Evolutionary conservation across 2,329 filamentous ascomycete species (phyloP).

Genomic region (Zymoseptoria passerinii): DNA sequence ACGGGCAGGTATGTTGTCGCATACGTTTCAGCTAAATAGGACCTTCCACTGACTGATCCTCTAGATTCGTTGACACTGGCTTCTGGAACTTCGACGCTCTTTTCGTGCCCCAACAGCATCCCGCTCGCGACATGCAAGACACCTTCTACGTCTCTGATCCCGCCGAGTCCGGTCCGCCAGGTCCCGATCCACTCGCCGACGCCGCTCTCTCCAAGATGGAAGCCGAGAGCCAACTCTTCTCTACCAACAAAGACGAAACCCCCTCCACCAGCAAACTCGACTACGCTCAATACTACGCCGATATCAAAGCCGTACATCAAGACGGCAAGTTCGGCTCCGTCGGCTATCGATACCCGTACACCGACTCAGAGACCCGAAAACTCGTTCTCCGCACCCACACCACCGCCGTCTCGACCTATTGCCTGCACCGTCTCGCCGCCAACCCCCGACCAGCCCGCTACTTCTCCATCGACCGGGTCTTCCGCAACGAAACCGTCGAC

Average conservation of each 20-base stretch:
- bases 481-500: conserved; percentile 95
- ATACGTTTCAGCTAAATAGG: conserved; percentile 34
- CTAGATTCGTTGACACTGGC: conserved; percentile 81
- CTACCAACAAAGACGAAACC: conserved; percentile 34
- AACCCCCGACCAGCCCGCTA: conserved; percentile 83
- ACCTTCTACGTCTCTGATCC: conserved; percentile 98
- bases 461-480: conserved; percentile 97
- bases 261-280: conserved; percentile 39
- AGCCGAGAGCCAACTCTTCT: conserved; percentile 38
- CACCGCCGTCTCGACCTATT: conserved; percentile 81
- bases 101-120: conserved; percentile 95
- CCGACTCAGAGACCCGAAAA: conserved; percentile 72
- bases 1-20: conserved; percentile 55
- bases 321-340: conserved; percentile 88
- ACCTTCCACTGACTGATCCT: conserved; percentile 3
- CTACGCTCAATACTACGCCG: conserved; percentile 81
- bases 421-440: conserved; percentile 81
- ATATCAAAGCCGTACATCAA: conserved; percentile 80
- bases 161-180: conserved; percentile 58
- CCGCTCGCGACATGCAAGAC: conserved; percentile 92
- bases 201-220: conserved; percentile 43
- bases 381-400: conserved; percentile 94
- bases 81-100: conserved; percentile 99
- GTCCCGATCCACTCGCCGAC: conserved; percentile 46
- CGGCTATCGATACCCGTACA: conserved; percentile 93